Conservation (phyloP, 129 eudicot genomes). For the Deinandra increscens region DNA sequence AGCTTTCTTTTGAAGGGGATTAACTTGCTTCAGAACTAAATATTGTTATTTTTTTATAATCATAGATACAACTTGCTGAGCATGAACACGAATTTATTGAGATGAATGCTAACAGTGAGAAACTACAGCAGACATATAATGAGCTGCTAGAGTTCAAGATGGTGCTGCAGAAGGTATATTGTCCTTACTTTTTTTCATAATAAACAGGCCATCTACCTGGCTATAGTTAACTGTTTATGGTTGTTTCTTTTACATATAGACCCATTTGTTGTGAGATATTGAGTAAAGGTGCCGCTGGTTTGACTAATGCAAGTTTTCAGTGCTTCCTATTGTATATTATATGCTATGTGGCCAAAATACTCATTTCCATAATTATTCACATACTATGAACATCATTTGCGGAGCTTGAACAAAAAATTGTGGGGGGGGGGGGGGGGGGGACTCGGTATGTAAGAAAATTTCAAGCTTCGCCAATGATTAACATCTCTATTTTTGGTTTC, state of each 20-base stretch:
- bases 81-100: conserved; percentile 88
- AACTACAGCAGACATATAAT: conserved; percentile 68
- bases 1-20: conserved; percentile 15
- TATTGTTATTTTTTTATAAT: conserved; percentile 4
- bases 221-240: not conserved
- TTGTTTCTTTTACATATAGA: not conserved
- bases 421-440: too few species aligned
- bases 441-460: too few species aligned
- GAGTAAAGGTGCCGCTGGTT: not conserved
- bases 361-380: not conserved
- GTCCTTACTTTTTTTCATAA: conserved; percentile 1
- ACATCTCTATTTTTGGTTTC: not conserved
- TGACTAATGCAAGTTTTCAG: not conserved
- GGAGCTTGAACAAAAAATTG: too few species aligned
- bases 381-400: not conserved
- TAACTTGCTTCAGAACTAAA: conserved; percentile 18
- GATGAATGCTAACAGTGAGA: conserved; percentile 88
- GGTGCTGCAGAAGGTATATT: conserved; percentile 85
- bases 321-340: not conserved
- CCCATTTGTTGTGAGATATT: not conserved
- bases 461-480: too few species aligned
- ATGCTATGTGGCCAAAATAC: conserved; percentile 5
- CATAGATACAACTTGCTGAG: conserved; percentile 77
- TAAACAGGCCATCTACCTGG: conserved; percentile 15
- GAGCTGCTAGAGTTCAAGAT: conserved; percentile 90